Evolutionary conservation across 2,329 filamentous ascomycete species (phyloP).

Genomic region (Fusarium sp.): DNA sequence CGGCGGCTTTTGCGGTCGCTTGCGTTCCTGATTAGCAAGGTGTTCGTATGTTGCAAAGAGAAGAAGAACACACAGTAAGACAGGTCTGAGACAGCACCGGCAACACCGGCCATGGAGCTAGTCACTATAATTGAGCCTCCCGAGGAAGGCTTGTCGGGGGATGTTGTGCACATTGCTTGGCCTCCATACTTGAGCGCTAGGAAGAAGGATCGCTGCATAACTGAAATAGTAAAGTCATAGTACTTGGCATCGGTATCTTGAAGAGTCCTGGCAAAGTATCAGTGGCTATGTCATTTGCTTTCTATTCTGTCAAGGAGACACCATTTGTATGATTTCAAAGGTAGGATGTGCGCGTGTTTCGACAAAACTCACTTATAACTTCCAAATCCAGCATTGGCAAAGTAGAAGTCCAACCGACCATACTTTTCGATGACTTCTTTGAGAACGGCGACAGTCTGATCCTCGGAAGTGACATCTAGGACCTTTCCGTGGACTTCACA

Average conservation of each 20-base stretch:
- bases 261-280: slow-evolving; percentile 26
- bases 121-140: neutral
- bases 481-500: slow-evolving; percentile 12
- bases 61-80: neutral
- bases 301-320: too few species aligned
- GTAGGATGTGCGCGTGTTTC: too few species aligned
- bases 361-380: neutral
- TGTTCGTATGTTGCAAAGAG: too few species aligned
- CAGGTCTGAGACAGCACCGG: neutral
- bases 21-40: neutral
- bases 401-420: slow-evolving; percentile 16
- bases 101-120: slow-evolving; percentile 1
- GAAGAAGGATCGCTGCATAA: slow-evolving; percentile 38
- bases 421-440: slow-evolving; percentile 12
- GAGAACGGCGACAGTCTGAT: slow-evolving; percentile 15
- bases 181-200: slow-evolving; percentile 36
- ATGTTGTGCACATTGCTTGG: slow-evolving; percentile 29
- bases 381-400: neutral
- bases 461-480: slow-evolving; percentile 20
- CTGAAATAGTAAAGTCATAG: slow-evolving; percentile 18
- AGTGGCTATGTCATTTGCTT: too few species aligned
- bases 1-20: slow-evolving; percentile 24
- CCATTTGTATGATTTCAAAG: neutral
- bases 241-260: slow-evolving; percentile 27
- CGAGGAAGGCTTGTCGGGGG: neutral